Evolutionary conservation across 2,329 filamentous ascomycete species (phyloP), one percentile per base, ranked within the genome.

Genomic region (Aureobasidium melanogenum): DNA sequence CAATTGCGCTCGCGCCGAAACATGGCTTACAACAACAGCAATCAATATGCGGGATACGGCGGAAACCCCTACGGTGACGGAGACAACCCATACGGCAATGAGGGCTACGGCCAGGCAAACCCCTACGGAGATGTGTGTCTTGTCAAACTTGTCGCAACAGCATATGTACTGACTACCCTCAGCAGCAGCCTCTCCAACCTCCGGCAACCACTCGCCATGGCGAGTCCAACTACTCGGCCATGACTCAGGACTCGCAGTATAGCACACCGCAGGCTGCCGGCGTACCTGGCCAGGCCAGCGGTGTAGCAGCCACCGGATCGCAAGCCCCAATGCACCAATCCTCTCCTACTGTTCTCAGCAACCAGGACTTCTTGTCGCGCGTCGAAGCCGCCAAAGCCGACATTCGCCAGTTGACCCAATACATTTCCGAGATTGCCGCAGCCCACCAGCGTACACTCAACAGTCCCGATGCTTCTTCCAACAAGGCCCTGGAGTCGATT

Each of bases 391-490:
- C 87, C 63, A 88, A 88, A 74, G 78, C 81, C 67, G 82, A 89
- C 67, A 89, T 92, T 72, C 79, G 82, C 63, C 80, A 80, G 50
- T 80, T 92, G 61, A 84, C 83, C n/a, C 78, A 76, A 47, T 84
- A 87, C 69, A 84, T 92, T 69, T 80, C 84, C 67, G 77, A 84
- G 68, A 88, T 92, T 66, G 83, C 82, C 47, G 81, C 81, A 61
- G 79, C 89, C 60, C 88, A 92, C 74, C 86, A 90, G 77, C 86
- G 86, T 70, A 81, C 86, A 26, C 81, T 92, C 30, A 80, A 82
- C 66, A 86, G 85, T 63, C 80, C 85, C 62, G 87, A 90, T 72
- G 73, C 70, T 66, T 62, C 63, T 34, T 70, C 76, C 12, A 79
- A 79, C 0, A 71, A 72, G 52, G 82, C 85, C 73, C 80, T 90